Evolutionary conservation across 208 protist species (phyloP).

Genomic region (Leishmania aethiopica): DNA sequence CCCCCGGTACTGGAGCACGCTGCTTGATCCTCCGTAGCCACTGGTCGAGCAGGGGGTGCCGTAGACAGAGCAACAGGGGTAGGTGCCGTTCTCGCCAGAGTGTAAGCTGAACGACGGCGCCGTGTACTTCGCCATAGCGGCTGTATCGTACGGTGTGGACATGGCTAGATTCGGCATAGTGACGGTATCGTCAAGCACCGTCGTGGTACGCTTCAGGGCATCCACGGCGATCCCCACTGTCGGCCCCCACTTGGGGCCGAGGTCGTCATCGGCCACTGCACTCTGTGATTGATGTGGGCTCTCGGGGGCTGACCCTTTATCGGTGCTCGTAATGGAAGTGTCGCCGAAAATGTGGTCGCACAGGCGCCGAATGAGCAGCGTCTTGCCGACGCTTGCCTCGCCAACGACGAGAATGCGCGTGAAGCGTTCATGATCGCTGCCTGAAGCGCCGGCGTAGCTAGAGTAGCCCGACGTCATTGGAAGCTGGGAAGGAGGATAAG

Average conservation of each 20-base stretch:
- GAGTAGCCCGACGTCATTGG: slow-evolving; percentile 3
- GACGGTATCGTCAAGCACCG: background rate
- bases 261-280: slow-evolving; percentile 24
- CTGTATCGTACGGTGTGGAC: background rate
- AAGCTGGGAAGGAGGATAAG: background rate
- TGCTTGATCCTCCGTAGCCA: background rate
- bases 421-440: slow-evolving; percentile 13
- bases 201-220: slow-evolving; percentile 42
- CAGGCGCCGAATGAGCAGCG: slow-evolving; percentile 72
- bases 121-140: background rate
- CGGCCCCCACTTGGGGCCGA: slow-evolving; percentile 37
- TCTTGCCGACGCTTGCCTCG: slow-evolving; percentile 80
- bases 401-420: slow-evolving; percentile 79
- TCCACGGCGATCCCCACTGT: slow-evolving; percentile 67
- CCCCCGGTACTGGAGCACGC: slow-evolving; percentile 18
- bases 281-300: background rate
- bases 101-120: background rate
- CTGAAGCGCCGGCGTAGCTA: background rate
- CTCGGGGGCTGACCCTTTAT: background rate
- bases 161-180: background rate
- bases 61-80: slow-evolving; percentile 9
- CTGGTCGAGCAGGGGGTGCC: background rate
- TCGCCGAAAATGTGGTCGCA: slow-evolving; percentile 50
- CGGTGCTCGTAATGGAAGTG: slow-evolving; percentile 12
- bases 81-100: slow-evolving; percentile 2